phyloP scores from a whole-genome alignment of 345 rosid species.

The Pugionium dolabratum region DNA sequence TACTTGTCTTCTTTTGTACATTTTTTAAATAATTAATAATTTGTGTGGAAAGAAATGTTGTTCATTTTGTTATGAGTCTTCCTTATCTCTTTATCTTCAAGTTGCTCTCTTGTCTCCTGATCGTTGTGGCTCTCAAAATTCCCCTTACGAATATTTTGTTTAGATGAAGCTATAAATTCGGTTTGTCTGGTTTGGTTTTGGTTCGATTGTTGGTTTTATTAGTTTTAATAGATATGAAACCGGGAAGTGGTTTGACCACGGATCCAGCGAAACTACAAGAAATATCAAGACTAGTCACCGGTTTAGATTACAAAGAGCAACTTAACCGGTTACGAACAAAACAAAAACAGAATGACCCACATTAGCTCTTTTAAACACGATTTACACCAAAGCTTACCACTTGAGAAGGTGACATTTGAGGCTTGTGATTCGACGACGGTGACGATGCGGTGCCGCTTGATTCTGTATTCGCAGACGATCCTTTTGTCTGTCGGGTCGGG shows the following conservation, averaged over 20 bases:
- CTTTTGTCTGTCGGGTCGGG: too few species aligned
- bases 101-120: constrained; percentile 9
- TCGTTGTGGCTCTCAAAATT: constrained; percentile 47
- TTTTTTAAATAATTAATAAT: background rate
- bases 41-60: constrained; percentile 54
- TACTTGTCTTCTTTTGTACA: constrained; percentile 8
- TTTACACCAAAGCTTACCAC: too few species aligned
- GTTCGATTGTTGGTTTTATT: too few species aligned
- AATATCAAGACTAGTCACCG: too few species aligned
- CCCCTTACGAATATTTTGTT: background rate
- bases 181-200: too few species aligned
- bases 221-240: background rate
- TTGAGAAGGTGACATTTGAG: background rate
- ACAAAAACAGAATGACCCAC: too few species aligned
- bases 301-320: too few species aligned
- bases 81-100: constrained; percentile 49
- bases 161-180: too few species aligned
- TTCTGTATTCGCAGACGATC: constrained; percentile 60
- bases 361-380: too few species aligned
- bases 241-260: background rate
- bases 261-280: background rate
- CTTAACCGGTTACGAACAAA: too few species aligned
- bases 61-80: constrained; percentile 34
- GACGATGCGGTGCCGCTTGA: constrained; percentile 47
- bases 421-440: constrained; percentile 48